Evolutionary conservation across 805 yeast genomes (phyloP).

Genomic region (Wickerhamiella kazuoi): DNA sequence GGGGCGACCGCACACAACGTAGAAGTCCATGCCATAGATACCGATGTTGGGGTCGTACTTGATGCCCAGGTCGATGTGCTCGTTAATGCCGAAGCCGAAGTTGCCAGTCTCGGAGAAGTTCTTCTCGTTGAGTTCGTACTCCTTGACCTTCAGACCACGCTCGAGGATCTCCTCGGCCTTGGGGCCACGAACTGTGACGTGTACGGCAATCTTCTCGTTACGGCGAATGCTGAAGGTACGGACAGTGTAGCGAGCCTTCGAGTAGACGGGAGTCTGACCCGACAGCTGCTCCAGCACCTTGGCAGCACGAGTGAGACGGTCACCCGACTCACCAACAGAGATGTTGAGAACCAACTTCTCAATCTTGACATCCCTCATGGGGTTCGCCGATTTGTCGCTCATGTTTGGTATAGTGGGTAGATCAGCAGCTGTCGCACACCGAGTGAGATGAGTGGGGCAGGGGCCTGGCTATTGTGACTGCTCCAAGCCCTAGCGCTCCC

Average conservation of each 20-base stretch:
- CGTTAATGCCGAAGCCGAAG: conserved; percentile 99
- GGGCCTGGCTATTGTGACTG: background rate
- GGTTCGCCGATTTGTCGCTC: conserved; percentile 36
- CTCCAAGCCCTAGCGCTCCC: background rate
- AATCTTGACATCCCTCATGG: conserved; percentile 97
- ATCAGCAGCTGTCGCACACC: too few species aligned
- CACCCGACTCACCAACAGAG: conserved; percentile 99
- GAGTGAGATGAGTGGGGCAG: too few species aligned
- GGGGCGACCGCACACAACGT: conserved; percentile 98
- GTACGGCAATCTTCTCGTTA: conserved; percentile 98
- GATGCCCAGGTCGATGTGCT: conserved; percentile 99
- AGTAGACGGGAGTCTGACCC: conserved; percentile 99
- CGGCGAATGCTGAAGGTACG: conserved; percentile 99
- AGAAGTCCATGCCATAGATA: conserved; percentile 99
- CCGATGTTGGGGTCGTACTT: conserved; percentile 99
- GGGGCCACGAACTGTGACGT: conserved; percentile 99
- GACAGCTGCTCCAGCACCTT: conserved; percentile 99
- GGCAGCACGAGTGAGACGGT: conserved; percentile 99
- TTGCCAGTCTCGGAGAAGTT: conserved; percentile 99
- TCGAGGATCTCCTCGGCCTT: conserved; percentile 98
- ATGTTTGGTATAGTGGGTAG: conserved; percentile 5
- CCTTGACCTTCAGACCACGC: conserved; percentile 99
- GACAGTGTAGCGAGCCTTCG: conserved; percentile 99
- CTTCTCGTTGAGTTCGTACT: conserved; percentile 84
- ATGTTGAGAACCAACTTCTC: conserved; percentile 99